Conservation (phyloP, 2,329 filamentous ascomycete species). For the Colletotrichum neosansevieriae region DNA sequence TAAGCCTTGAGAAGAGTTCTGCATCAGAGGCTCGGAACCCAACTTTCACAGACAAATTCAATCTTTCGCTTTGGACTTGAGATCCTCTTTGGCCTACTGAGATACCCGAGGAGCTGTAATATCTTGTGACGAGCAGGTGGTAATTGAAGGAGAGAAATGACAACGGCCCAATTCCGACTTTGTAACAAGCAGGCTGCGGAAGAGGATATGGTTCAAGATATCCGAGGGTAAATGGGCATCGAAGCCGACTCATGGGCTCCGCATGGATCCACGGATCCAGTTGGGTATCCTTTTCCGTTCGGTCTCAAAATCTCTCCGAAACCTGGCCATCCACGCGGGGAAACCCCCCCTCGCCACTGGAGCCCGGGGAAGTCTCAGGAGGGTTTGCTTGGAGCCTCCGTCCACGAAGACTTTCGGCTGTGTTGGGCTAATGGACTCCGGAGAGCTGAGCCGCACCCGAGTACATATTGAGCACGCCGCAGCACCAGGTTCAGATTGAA, state of each 20-base stretch:
- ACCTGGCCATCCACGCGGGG: constrained; percentile 4
- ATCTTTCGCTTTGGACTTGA: too few relatives aligned
- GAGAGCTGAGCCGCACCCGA: not conserved
- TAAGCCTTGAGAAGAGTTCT: too few relatives aligned
- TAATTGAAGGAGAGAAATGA: too few relatives aligned
- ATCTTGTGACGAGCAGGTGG: too few relatives aligned
- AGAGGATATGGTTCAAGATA: not conserved
- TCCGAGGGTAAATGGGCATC: not conserved
- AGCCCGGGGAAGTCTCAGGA: not conserved
- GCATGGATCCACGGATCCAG: not conserved
- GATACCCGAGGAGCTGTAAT: too few relatives aligned
- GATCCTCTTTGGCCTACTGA: too few relatives aligned
- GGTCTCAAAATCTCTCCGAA: not conserved
- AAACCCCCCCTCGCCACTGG: not conserved
- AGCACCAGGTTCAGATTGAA: too few relatives aligned
- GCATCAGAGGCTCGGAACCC: too few relatives aligned
- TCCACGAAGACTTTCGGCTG: not conserved
- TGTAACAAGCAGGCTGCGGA: not conserved
- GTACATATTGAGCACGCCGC: not conserved
- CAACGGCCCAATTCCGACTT: not conserved
- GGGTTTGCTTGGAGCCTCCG: not conserved
- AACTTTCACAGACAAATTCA: too few relatives aligned
- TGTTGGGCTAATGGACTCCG: constrained; percentile 18
- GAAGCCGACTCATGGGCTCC: not conserved
- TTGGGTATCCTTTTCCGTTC: constrained; percentile 19